Percentiles rank a stretch among this genome's conserved stretches.
phyloP scores from a whole-genome alignment of 163 green algal genomes.

The Scenedesmus sp. region DNA sequence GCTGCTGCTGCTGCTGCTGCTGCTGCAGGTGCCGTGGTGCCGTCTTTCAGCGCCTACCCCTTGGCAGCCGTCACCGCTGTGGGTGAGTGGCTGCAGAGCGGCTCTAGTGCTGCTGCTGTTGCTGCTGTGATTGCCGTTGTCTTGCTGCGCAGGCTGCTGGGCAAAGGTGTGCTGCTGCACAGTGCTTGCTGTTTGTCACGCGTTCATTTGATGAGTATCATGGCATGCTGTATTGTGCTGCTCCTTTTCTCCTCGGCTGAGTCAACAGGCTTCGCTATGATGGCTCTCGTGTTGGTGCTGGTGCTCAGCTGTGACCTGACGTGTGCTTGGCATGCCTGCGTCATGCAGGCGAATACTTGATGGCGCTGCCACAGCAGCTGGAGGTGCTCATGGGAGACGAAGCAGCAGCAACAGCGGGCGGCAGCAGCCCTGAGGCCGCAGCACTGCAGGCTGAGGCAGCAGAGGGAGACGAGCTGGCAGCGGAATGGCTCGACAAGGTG shows the following conservation, averaged over 20 bases:
- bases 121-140: neutral
- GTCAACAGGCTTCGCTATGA: too few relatives aligned
- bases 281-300: neutral
- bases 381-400: constrained; percentile 75
- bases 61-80: constrained; percentile 84
- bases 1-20: neutral
- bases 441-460: constrained; percentile 60
- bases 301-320: neutral
- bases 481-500: constrained; percentile 89
- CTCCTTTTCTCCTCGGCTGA: too few relatives aligned
- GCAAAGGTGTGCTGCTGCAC: too few relatives aligned
- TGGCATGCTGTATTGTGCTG: too few relatives aligned
- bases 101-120: neutral
- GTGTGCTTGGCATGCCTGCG: neutral
- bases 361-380: constrained; percentile 93
- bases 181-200: too few relatives aligned
- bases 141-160: too few relatives aligned
- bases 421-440: neutral
- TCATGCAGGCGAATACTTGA: constrained; percentile 86
- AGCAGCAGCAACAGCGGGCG: constrained; percentile 11
- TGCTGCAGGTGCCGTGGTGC: constrained; percentile 71
- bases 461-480: constrained; percentile 73
- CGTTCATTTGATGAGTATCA: too few relatives aligned
- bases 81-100: neutral
- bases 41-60: constrained; percentile 91